A percentile compares a stretch with the other conserved stretches of the same genome.
These are phyloP conservation scores for Amanita polypyramis DNA, from an alignment of 768 basidiomycete genomes.

Conservation along the genomic window DNA sequence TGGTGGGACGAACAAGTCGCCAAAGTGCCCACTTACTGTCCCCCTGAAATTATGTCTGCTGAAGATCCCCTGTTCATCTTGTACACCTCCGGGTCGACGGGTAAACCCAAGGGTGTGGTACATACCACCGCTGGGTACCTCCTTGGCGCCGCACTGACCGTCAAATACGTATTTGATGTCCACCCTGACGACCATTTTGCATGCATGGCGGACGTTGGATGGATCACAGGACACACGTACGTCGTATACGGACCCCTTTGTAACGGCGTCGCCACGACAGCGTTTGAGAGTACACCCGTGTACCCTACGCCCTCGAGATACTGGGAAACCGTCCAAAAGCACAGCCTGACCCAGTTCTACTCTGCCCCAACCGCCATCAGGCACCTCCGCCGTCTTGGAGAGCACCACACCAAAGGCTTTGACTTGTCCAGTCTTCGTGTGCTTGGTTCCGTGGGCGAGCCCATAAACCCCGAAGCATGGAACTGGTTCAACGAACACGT, in stretches of 20 bases:
- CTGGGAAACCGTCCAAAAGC: slow-evolving; percentile 91
- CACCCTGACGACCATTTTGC: slow-evolving; percentile 95
- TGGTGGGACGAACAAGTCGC: slow-evolving; percentile 96
- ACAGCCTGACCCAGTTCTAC: slow-evolving; percentile 95
- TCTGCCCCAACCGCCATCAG: slow-evolving; percentile 93
- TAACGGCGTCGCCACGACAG: slow-evolving; percentile 75
- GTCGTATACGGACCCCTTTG: slow-evolving; percentile 92
- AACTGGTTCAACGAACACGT: slow-evolving; percentile 98
- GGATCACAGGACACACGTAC: slow-evolving; percentile 98
- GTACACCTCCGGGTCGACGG: slow-evolving; percentile 92
- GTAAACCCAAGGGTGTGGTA: slow-evolving; percentile 96
- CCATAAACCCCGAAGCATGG: slow-evolving; percentile 99
- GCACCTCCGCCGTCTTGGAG: slow-evolving; percentile 69
- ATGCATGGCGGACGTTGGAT: slow-evolving; percentile 98
- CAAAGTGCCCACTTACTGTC: slow-evolving; percentile 81
- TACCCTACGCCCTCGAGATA: slow-evolving; percentile 95
- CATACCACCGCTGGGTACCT: slow-evolving; percentile 86
- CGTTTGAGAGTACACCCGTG: slow-evolving; percentile 95
- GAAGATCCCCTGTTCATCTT: slow-evolving; percentile 99
- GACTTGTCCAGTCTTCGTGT: slow-evolving; percentile 80
- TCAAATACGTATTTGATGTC: slow-evolving; percentile 97
- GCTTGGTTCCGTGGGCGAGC: slow-evolving; percentile 91
- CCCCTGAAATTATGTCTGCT: slow-evolving; percentile 77
- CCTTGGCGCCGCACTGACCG: slow-evolving; percentile 81
- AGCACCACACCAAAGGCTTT: slow-evolving; percentile 73